Conservation (phyloP, 2,329 filamentous ascomycete genomes). For the Penicillium thymicola region DNA sequence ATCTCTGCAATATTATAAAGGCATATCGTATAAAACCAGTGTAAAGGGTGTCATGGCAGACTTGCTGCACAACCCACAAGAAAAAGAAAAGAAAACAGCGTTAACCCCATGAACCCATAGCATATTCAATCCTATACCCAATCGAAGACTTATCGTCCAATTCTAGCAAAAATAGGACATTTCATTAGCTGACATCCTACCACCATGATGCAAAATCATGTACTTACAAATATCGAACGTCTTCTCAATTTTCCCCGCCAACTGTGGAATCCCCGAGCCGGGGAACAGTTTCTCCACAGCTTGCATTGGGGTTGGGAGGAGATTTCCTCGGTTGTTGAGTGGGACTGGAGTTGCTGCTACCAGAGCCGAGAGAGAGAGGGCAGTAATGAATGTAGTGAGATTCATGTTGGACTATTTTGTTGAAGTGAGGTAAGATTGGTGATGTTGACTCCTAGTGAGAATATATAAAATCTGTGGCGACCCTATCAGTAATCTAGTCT, state of each 20-base stretch:
- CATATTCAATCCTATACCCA: not conserved
- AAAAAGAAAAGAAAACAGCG: not conserved
- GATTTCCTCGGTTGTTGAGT: not conserved
- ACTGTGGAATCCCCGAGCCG: conserved; percentile 14
- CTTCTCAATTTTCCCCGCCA: conserved; percentile 10
- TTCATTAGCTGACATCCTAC: not conserved
- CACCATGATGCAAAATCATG: not conserved
- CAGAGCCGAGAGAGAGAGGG: conserved; percentile 5
- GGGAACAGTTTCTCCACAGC: conserved; percentile 16
- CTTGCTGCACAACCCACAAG: not conserved
- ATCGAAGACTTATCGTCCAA: not conserved
- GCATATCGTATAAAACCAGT: not conserved
- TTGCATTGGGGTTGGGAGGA: conserved; percentile 12
- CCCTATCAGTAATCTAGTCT: too few species aligned
- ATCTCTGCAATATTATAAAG: not conserved
- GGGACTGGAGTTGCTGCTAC: conserved; percentile 11
- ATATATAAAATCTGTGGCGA: not conserved
- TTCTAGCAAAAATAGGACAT: not conserved
- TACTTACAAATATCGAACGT: conserved; percentile 13
- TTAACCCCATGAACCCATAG: not conserved
- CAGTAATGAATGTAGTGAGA: conserved; percentile 12
- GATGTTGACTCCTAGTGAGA: not conserved
- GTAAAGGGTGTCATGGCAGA: not conserved
- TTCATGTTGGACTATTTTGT: conserved; percentile 11
- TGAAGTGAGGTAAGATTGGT: not conserved